Conservation (phyloP, 2,329 filamentous ascomycete species). For the Chalaropsis ovoidea region DNA sequence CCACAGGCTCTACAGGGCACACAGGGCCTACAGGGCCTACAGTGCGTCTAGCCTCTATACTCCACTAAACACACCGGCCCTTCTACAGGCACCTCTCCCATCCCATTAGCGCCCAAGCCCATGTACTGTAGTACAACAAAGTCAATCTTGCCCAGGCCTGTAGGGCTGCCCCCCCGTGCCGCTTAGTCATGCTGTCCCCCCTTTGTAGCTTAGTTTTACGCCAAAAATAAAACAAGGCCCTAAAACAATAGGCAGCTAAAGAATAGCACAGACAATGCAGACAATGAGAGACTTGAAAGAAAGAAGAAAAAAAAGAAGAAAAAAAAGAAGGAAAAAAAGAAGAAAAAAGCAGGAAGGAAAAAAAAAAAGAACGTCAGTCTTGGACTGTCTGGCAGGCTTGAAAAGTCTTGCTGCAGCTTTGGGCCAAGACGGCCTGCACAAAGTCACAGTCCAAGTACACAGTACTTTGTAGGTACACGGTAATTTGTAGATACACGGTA, state of each 20-base stretch:
- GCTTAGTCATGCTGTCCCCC: background rate
- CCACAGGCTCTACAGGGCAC: no score
- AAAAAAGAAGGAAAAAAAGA: background rate
- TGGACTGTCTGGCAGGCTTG: no score
- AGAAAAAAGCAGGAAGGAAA: background rate
- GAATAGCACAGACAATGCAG: background rate
- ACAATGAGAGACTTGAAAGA: background rate
- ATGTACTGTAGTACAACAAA: slow-evolving; percentile 1
- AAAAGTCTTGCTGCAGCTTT: no score
- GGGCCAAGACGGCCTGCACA: no score
- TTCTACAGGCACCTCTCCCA: background rate
- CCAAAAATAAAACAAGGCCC: slow-evolving; percentile 1
- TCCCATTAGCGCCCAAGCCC: background rate
- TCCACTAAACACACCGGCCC: background rate
- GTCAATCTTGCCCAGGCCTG: background rate
- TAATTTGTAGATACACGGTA: no score
- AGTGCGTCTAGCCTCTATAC: background rate
- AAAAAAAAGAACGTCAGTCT: background rate
- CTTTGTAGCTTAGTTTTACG: background rate
- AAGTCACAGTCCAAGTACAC: no score
- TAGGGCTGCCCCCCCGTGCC: background rate
- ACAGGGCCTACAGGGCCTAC: background rate
- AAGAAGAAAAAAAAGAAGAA: background rate
- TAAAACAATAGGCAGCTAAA: background rate
- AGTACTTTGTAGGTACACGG: no score